These are phyloP conservation scores for Eucalyptus tenuipes DNA, from an alignment of 345 rosid species.

Conservation along the genomic window DNA sequence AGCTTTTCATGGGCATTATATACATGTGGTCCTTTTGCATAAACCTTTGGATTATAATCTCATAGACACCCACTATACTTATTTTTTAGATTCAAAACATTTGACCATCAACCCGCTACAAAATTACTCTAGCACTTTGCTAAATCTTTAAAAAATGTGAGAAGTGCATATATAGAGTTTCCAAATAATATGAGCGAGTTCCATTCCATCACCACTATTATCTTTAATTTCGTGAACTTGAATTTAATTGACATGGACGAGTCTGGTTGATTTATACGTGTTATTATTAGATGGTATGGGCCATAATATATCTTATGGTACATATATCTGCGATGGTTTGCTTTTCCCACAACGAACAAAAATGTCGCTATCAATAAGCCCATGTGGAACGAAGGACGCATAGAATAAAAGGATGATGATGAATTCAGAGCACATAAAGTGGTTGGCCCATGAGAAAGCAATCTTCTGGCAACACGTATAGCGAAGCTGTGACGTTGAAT, in stretches of 20 bases:
- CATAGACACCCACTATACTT: background rate
- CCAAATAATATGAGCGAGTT: rapidly evolving
- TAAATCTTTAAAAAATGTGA: background rate
- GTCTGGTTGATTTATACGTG: background rate
- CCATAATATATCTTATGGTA: background rate
- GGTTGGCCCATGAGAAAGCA: too few relatives aligned
- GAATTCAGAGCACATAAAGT: too few relatives aligned
- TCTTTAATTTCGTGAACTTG: background rate
- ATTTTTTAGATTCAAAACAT: rapidly evolving
- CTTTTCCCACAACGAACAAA: too few relatives aligned
- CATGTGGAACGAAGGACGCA: too few relatives aligned
- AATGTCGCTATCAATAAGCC: too few relatives aligned
- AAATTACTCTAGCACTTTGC: background rate
- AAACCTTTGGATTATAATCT: too few relatives aligned
- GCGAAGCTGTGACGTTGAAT: rapidly evolving
- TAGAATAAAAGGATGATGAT: too few relatives aligned
- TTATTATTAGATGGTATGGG: background rate
- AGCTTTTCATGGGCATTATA: too few relatives aligned
- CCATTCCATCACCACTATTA: rapidly evolving
- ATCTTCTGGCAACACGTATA: rapidly evolving
- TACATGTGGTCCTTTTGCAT: too few relatives aligned
- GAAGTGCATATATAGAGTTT: background rate
- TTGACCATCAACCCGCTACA: too few relatives aligned
- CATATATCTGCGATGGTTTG: too few relatives aligned
- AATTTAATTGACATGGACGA: background rate